These are phyloP conservation scores for Aspergillus sp. DNA, from an alignment of 2,329 filamentous ascomycete species.

Conservation along the genomic window DNA sequence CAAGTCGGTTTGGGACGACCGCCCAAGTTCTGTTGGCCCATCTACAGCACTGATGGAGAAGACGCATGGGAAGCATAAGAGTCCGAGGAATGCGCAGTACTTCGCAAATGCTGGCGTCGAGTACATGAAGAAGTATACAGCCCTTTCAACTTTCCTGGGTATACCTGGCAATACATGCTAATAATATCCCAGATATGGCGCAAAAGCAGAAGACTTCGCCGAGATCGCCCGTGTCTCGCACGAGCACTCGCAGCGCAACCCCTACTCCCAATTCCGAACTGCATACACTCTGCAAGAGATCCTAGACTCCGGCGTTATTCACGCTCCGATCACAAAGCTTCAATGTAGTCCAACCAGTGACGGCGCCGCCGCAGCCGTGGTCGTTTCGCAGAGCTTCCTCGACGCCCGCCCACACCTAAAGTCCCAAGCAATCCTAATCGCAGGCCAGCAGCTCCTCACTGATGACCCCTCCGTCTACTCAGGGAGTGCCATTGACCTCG, in stretches of 20 bases:
- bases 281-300: constrained; percentile 88
- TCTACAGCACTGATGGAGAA: constrained; percentile 75
- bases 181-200: constrained; percentile 64
- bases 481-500: constrained; percentile 76
- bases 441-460: constrained; percentile 81
- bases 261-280: constrained; percentile 93
- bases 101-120: constrained; percentile 92
- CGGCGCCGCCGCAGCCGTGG: constrained; percentile 81
- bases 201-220: constrained; percentile 80
- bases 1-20: constrained; percentile 79
- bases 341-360: constrained; percentile 98
- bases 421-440: constrained; percentile 78
- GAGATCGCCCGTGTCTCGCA: constrained; percentile 95
- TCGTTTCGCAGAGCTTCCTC: constrained; percentile 87
- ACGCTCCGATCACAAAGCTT: constrained; percentile 86
- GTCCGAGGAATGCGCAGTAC: constrained; percentile 84
- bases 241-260: constrained; percentile 85
- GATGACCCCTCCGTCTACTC: constrained; percentile 80
- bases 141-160: not conserved
- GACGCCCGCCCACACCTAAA: constrained; percentile 79
- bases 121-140: constrained; percentile 82
- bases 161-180: not conserved
- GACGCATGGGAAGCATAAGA: constrained; percentile 77
- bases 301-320: constrained; percentile 71
- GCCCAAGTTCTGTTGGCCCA: constrained; percentile 74